Percentiles rank a stretch among this genome's conserved stretches.
Conservation (phyloP, 805 yeast genomes). For the Zygoascus biomembranicola region DNA sequence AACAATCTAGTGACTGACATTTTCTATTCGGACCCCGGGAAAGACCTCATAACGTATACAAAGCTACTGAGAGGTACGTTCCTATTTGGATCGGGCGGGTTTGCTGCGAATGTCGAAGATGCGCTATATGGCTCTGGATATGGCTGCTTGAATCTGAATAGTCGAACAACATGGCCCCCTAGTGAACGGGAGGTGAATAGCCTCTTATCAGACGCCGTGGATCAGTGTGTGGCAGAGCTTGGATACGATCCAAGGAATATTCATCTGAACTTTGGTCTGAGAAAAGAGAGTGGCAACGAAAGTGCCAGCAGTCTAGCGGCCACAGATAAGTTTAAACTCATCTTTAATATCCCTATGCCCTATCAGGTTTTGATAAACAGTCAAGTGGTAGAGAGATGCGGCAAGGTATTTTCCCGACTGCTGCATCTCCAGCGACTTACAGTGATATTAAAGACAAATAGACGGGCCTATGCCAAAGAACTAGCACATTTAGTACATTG, state of each 20-base stretch:
- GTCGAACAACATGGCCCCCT: background rate
- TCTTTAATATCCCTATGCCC: slow-evolving; percentile 8
- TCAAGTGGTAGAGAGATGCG: background rate
- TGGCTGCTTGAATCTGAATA: background rate
- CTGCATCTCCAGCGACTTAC: background rate
- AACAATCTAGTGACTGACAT: slow-evolving; percentile 6
- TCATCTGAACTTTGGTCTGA: slow-evolving; percentile 5
- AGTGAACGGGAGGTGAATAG: background rate
- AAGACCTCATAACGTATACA: slow-evolving; percentile 3
- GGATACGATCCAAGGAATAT: slow-evolving; percentile 1
- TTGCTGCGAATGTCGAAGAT: slow-evolving; percentile 5
- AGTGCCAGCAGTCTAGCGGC: background rate
- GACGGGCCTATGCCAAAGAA: background rate
- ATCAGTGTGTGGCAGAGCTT: background rate
- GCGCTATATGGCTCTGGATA: background rate
- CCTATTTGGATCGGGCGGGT: slow-evolving; percentile 7
- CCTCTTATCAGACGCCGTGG: slow-evolving; percentile 4
- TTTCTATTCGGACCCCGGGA: background rate
- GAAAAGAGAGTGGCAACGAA: background rate
- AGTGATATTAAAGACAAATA: background rate
- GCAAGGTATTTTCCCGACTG: slow-evolving; percentile 2
- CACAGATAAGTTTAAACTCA: slow-evolving; percentile 5
- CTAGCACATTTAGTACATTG: background rate
- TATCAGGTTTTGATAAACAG: slow-evolving; percentile 4
- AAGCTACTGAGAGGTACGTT: slow-evolving; percentile 2